Percentiles rank a stretch among this genome's conserved stretches.
These are phyloP conservation scores for Penicillium sclerotiorum DNA, from an alignment of 2,329 filamentous ascomycete species.

Conservation along the genomic window DNA sequence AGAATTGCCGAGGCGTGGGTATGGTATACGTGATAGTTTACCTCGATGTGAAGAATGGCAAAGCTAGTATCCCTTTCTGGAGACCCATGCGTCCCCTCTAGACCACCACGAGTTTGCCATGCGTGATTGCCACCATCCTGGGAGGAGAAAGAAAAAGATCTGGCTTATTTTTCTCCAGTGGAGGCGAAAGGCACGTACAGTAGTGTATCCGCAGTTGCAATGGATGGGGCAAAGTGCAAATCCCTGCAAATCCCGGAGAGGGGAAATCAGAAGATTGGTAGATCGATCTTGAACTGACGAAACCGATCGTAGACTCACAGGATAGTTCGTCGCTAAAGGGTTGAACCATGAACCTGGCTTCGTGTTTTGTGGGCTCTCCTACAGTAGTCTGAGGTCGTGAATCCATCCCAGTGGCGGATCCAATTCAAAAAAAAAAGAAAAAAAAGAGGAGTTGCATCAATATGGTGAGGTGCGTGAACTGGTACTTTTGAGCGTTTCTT, in stretches of 20 bases:
- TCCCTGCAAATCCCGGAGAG: neutral
- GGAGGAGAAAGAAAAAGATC: slow-evolving; percentile 1
- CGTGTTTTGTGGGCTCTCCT: slow-evolving; percentile 5
- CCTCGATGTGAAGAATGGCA: neutral
- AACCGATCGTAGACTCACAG: slow-evolving; percentile 13
- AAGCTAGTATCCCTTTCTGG: slow-evolving; percentile 2
- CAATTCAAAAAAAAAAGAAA: too few species aligned
- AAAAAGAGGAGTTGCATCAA: slow-evolving; percentile 14
- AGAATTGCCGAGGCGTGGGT: neutral
- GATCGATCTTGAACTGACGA: slow-evolving; percentile 15
- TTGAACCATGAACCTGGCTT: neutral
- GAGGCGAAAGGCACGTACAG: neutral
- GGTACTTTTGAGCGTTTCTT: slow-evolving; percentile 18
- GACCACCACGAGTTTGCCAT: slow-evolving; percentile 19
- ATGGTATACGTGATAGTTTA: neutral
- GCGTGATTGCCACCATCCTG: slow-evolving; percentile 8
- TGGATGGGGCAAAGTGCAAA: neutral
- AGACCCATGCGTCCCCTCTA: slow-evolving; percentile 4
- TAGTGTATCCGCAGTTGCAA: neutral
- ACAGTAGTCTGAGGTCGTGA: slow-evolving; percentile 17
- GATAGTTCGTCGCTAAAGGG: slow-evolving; percentile 3
- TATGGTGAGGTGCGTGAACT: slow-evolving; percentile 20
- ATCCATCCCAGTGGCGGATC: slow-evolving; percentile 11
- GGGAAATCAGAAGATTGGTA: neutral
- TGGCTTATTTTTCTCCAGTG: neutral